phyloP scores from a whole-genome alignment of 495 filamentous ascomycete genomes.

The Echria macrotheca region DNA sequence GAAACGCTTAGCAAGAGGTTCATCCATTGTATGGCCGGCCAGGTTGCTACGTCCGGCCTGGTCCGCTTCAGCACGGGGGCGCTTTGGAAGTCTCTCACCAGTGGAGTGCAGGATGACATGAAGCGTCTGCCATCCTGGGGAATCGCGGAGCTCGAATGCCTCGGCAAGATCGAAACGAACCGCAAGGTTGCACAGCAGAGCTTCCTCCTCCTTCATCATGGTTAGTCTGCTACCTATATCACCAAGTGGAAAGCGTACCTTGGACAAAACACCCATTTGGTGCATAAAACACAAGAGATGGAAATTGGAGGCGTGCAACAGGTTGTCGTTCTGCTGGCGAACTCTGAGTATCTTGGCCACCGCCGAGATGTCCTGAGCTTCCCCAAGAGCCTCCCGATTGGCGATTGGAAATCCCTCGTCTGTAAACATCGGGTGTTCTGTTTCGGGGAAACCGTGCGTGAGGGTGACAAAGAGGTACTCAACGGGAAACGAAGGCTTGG shows the following conservation, averaged over 20 bases:
- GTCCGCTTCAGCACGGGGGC: constrained; percentile 49
- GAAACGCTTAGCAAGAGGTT: constrained; percentile 96
- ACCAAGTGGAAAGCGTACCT: constrained; percentile 43
- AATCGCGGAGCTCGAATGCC: constrained; percentile 73
- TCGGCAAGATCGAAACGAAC: constrained; percentile 70
- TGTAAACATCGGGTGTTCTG: constrained; percentile 67
- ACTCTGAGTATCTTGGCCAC: constrained; percentile 39
- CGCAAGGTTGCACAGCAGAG: constrained; percentile 77
- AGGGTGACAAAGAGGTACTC: constrained; percentile 95
- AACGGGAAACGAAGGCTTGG: constrained; percentile 91
- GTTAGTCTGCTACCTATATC: constrained; percentile 4
- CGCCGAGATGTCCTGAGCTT: constrained; percentile 60
- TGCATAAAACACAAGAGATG: constrained; percentile 87
- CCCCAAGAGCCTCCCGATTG: constrained; percentile 79
- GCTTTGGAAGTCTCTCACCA: constrained; percentile 92
- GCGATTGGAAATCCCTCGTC: constrained; percentile 74
- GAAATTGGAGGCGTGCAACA: constrained; percentile 82
- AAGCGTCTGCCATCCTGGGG: constrained; percentile 86
- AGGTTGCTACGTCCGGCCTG: constrained; percentile 10
- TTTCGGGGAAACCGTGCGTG: constrained; percentile 90
- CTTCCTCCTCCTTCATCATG: constrained; percentile 76
- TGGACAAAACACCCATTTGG: constrained; percentile 69
- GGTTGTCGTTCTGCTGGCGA: constrained; percentile 51
- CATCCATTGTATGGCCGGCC: constrained; percentile 36
- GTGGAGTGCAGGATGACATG: constrained; percentile 88